Conservation (phyloP, 2,329 filamentous ascomycete genomes). For the Neurospora crassa region DNA sequence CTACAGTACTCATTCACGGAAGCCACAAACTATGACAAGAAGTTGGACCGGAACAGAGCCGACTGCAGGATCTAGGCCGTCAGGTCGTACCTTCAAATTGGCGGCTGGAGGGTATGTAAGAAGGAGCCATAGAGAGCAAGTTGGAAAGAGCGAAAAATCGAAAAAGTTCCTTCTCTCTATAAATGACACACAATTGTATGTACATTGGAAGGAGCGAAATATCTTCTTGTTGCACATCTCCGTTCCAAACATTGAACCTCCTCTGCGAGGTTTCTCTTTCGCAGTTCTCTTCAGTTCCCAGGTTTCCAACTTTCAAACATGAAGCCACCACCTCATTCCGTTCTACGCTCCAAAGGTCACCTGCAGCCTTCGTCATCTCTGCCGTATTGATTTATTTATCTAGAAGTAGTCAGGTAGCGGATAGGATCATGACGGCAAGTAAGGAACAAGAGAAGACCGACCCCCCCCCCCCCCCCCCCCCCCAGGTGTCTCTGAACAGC, state of each 20-base stretch:
- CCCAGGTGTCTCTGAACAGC: too few relatives aligned
- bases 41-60: background rate
- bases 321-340: background rate
- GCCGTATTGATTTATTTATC: too few relatives aligned
- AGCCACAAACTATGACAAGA: background rate
- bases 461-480: too few relatives aligned
- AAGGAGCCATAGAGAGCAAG: background rate
- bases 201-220: background rate
- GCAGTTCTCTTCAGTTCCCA: background rate
- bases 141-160: background rate
- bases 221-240: background rate
- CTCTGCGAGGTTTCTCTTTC: background rate
- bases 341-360: too few relatives aligned
- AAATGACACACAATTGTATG: background rate
- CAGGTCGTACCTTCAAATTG: background rate
- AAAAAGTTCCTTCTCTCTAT: background rate
- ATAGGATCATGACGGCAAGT: too few relatives aligned
- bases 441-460: too few relatives aligned
- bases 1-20: background rate
- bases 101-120: background rate
- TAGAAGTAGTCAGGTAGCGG: too few relatives aligned
- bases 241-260: constrained; percentile 4
- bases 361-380: too few relatives aligned
- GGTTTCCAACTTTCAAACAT: background rate
- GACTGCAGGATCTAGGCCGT: background rate